Evolutionary conservation across 768 basidiomycete genomes (phyloP), one percentile per base, ranked within the genome.

Genomic region (Cystobasidium onofrii): DNA sequence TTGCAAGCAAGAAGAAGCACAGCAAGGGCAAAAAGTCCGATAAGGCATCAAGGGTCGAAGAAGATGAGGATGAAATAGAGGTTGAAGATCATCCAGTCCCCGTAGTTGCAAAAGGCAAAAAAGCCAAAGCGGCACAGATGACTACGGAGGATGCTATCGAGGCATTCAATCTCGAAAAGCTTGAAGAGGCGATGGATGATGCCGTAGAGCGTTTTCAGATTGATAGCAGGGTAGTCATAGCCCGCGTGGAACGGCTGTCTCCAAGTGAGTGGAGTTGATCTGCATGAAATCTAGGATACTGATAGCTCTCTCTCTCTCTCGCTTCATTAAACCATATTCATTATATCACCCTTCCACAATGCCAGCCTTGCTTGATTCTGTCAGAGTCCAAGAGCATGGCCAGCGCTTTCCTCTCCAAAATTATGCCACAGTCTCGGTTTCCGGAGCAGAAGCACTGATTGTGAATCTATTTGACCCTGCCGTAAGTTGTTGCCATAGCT

Each of bases 21-120:
- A 15, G 12, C 33, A 60, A 60, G 33, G 57, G 57, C 33, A 60
- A 60, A 34, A 71, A 71, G 69, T 55, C 50, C 20, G 13, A 2
- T 31, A 55, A 71, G 25, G 50, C 20, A 70, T 29, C 44, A 50
- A 50, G 33, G 39, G 33, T 18, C 17, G 64, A 29, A 17, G 54
- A 60, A 60, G 69, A 55, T 17, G 69, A 71, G 1, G 69, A 71
- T 23, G 69, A 71, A 39, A 71, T 71, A 54, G 52, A 71, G 18
- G 69, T 71, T 2, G 69, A 71, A 43, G 55, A 71, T 25, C 54
- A 57, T 25, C 69, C 69, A 12, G 69, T 71, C 23, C 69, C 69
- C 18, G 69, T 71, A 1, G 3, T 71, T 23, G 69, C 69, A 4
- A 71, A 71, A 44, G 69, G 69, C 31, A 71, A 71, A 44, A 71